phyloP scores from a whole-genome alignment of 257 asterid genomes.

The Coffea eugenioides region DNA sequence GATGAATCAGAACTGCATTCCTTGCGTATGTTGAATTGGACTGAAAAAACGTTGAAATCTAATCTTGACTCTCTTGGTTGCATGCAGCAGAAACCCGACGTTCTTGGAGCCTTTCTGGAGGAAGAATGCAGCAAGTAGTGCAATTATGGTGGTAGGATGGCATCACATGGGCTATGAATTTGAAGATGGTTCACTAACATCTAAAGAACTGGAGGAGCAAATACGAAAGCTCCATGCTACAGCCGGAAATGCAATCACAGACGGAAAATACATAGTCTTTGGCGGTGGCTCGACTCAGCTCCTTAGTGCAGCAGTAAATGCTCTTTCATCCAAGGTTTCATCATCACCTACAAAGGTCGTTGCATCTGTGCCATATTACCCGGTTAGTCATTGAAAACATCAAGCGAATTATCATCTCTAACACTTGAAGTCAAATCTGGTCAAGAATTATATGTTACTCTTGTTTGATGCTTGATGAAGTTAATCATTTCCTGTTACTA shows the following conservation, averaged over 20 bases:
- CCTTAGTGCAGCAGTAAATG: constrained; percentile 60
- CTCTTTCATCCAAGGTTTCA: constrained; percentile 49
- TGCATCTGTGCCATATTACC: constrained; percentile 50
- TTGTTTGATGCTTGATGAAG: no score
- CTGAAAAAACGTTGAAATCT: no score
- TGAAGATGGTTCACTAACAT: constrained; percentile 22
- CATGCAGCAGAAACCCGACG: constrained; percentile 35
- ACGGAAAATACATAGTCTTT: constrained; percentile 49
- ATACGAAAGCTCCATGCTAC: constrained; percentile 43
- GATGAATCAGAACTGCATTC: no score
- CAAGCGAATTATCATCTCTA: constrained; percentile 1
- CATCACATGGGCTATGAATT: constrained; percentile 69
- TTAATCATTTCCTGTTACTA: no score
- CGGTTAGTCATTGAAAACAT: constrained; percentile 31
- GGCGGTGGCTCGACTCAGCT: constrained; percentile 77
- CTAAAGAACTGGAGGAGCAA: constrained; percentile 39
- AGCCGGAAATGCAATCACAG: constrained; percentile 48
- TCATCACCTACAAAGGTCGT: constrained; percentile 57
- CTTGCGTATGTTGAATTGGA: no score
- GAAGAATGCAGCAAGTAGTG: constrained; percentile 47
- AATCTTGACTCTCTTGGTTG: no score
- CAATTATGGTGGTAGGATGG: constrained; percentile 66
- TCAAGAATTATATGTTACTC: no score
- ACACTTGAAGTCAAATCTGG: constrained; percentile 1
- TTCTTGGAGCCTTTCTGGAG: constrained; percentile 38